Conservation (phyloP, 163 green algal genomes). For the Volvox carteri region DNA sequence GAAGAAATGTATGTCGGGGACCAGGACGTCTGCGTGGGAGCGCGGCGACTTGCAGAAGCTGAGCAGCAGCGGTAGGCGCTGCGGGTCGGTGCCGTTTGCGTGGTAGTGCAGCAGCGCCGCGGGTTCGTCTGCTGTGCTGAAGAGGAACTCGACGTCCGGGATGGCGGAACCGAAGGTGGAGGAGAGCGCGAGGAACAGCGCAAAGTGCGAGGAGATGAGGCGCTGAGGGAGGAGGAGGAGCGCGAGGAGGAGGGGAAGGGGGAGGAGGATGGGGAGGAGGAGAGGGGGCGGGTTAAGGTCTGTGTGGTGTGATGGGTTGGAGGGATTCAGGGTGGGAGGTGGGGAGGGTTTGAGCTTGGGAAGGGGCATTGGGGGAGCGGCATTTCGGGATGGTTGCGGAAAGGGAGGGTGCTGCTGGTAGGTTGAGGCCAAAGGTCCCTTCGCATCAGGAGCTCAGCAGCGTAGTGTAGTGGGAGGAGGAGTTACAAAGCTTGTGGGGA, state of each 20-base stretch:
- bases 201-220: constrained; percentile 25
- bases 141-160: constrained; percentile 58
- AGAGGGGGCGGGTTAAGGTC: neutral
- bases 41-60: constrained; percentile 36
- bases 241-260: neutral
- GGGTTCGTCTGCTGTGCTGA: constrained; percentile 50
- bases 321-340: neutral
- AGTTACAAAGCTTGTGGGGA: no score
- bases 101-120: constrained; percentile 3
- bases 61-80: constrained; percentile 11
- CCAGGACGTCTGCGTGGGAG: constrained; percentile 43
- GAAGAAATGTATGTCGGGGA: constrained; percentile 58
- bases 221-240: neutral
- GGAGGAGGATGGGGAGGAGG: neutral
- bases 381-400: neutral
- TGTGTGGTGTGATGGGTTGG: neutral
- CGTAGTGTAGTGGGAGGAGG: no score
- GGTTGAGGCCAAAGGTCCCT: no score
- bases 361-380: neutral
- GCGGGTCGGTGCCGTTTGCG: neutral
- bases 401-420: no score
- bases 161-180: constrained; percentile 35
- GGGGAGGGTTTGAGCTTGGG: neutral
- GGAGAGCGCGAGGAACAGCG: constrained; percentile 19
- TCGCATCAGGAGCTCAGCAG: no score